These are phyloP conservation scores for Kockiozyma suomiensis DNA, from an alignment of 805 yeast genomes.

Conservation along the genomic window DNA sequence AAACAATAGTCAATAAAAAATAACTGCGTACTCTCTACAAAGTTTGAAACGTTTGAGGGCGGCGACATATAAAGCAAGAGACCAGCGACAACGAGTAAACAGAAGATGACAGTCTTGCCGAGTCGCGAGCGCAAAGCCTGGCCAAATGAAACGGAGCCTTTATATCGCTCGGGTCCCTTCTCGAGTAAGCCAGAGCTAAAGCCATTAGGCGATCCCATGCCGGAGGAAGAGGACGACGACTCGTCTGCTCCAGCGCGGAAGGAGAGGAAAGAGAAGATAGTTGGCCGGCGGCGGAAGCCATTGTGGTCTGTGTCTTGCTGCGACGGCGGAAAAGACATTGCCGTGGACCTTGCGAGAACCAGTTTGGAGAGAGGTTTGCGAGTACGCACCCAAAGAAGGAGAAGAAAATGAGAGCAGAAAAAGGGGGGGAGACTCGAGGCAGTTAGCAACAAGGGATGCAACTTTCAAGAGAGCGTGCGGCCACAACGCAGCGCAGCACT, in stretches of 20 bases:
- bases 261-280: constrained; percentile 30
- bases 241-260: constrained; percentile 18
- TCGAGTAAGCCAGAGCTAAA: constrained; percentile 22
- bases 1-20: neutral
- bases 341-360: constrained; percentile 17
- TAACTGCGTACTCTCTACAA: constrained; percentile 18
- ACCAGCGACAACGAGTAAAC: constrained; percentile 9
- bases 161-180: constrained; percentile 8
- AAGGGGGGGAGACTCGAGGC: neutral
- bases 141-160: constrained; percentile 12
- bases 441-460: neutral
- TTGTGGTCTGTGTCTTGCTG: constrained; percentile 12
- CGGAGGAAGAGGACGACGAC: neutral
- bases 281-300: constrained; percentile 34
- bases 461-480: neutral
- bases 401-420: neutral
- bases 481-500: neutral
- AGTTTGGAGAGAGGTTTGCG: too few species aligned
- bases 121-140: constrained; percentile 29
- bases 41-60: constrained; percentile 14
- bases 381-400: neutral
- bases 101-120: constrained; percentile 23
- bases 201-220: neutral
- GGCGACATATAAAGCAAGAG: constrained; percentile 19
- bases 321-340: constrained; percentile 23